Evolutionary conservation across 306 rosid species (phyloP).

Genomic region (Castanopsis chinensis): DNA sequence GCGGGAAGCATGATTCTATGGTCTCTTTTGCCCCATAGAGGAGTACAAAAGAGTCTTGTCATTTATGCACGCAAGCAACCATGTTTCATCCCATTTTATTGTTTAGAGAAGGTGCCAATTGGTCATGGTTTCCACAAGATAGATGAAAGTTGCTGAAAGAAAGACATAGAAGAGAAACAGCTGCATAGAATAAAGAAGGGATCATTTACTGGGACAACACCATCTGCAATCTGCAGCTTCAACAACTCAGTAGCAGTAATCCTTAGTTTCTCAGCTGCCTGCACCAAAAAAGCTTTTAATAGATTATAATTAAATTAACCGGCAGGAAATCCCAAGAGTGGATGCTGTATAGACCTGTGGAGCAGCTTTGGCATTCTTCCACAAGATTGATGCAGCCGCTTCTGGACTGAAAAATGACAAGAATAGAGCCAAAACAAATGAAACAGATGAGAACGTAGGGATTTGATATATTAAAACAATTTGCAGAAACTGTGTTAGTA

Average conservation of each 20-base stretch:
- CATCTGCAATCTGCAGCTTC: constrained; percentile 73
- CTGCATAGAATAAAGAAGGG: constrained; percentile 11
- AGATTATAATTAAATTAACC: constrained; percentile 12
- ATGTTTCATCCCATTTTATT: too few species aligned
- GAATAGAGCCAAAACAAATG: constrained; percentile 34
- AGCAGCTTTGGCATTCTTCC: constrained; percentile 85
- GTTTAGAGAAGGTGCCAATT: too few species aligned
- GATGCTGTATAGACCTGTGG: constrained; percentile 56
- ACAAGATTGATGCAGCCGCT: constrained; percentile 97
- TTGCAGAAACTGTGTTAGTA: neutral
- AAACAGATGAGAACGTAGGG: constrained; percentile 19
- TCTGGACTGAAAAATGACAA: constrained; percentile 69
- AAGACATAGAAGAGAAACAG: constrained; percentile 1
- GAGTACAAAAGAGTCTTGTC: too few species aligned
- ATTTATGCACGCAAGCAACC: too few species aligned
- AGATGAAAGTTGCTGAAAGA: neutral
- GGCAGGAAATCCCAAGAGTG: constrained; percentile 1
- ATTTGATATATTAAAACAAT: neutral
- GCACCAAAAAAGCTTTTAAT: constrained; percentile 11
- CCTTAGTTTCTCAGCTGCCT: constrained; percentile 88
- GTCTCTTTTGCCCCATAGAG: too few species aligned
- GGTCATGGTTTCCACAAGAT: too few species aligned
- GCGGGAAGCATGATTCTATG: too few species aligned
- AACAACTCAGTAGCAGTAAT: constrained; percentile 70
- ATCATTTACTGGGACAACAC: constrained; percentile 73